A percentile compares a stretch with the other conserved stretches of the same genome.
Evolutionary conservation across 2,329 filamentous ascomycete genomes (phyloP).

Genomic region (Hypoxylon rubiginosum): DNA sequence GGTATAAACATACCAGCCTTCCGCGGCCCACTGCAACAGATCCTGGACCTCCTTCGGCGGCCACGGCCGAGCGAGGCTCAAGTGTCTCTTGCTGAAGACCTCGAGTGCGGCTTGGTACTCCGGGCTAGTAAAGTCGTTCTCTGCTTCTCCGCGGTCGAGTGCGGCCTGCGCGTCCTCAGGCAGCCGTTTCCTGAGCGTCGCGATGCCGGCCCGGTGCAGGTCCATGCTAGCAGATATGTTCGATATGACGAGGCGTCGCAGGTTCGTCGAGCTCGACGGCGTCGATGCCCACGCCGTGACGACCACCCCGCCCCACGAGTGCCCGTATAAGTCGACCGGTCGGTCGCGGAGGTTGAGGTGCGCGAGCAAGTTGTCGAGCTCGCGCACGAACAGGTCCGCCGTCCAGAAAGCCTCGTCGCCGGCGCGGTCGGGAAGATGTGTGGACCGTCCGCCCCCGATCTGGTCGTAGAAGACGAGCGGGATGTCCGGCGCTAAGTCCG

Average conservation of each 20-base stretch:
- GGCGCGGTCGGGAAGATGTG: slow-evolving; percentile 60
- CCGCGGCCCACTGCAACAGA: neutral
- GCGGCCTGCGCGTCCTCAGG: slow-evolving; percentile 42
- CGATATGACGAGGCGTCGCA: slow-evolving; percentile 48
- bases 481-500: slow-evolving; percentile 53
- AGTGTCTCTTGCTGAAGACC: slow-evolving; percentile 51
- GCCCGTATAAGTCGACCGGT: slow-evolving; percentile 60
- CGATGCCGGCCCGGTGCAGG: slow-evolving; percentile 38
- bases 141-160: slow-evolving; percentile 46
- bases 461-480: slow-evolving; percentile 69
- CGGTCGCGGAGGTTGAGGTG: slow-evolving; percentile 55
- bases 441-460: slow-evolving; percentile 63
- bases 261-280: slow-evolving; percentile 31
- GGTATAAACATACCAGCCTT: neutral
- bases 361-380: slow-evolving; percentile 63
- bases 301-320: slow-evolving; percentile 68
- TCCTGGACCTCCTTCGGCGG: slow-evolving; percentile 53
- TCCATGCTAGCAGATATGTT: slow-evolving; percentile 52
- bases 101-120: slow-evolving; percentile 52
- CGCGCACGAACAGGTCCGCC: slow-evolving; percentile 60
- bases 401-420: slow-evolving; percentile 63
- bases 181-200: slow-evolving; percentile 36
- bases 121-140: slow-evolving; percentile 46
- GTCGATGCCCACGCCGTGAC: slow-evolving; percentile 58
- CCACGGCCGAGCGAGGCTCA: slow-evolving; percentile 47